Percentiles rank a stretch among this genome's conserved stretches.
phyloP scores from a whole-genome alignment of 805 yeast genomes.

The Hanseniaspora clermontiae region DNA sequence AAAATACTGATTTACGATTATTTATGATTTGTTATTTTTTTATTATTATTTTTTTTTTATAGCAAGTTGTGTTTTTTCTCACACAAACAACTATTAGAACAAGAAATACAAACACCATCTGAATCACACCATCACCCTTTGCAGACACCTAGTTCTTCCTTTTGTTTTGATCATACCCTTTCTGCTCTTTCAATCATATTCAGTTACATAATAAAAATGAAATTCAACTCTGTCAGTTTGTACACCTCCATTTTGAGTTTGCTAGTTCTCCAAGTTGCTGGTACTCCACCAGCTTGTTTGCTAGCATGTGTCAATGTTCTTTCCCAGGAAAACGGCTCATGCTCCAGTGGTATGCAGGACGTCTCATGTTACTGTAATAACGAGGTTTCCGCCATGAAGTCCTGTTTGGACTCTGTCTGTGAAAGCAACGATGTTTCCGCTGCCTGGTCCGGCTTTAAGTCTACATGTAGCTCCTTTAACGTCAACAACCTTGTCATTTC shows the following conservation, averaged over 20 bases:
- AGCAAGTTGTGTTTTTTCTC: too few relatives aligned
- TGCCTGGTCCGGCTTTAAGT: conserved; percentile 49
- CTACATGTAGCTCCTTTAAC: conserved; percentile 37
- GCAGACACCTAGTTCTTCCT: too few relatives aligned
- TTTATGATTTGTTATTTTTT: too few relatives aligned
- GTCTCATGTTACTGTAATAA: conserved; percentile 55
- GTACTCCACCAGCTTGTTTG: conserved; percentile 84
- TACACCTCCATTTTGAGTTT: conserved; percentile 14
- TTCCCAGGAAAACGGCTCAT: conserved; percentile 38
- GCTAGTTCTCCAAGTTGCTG: conserved; percentile 28
- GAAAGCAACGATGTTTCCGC: conserved; percentile 46
- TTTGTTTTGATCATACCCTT: not conserved
- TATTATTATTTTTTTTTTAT: too few relatives aligned
- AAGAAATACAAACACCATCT: too few relatives aligned
- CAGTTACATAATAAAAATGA: not conserved
- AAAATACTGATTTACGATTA: too few relatives aligned
- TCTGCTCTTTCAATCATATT: not conserved
- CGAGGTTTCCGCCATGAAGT: conserved; percentile 39
- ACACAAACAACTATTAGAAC: too few relatives aligned
- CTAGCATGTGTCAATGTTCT: conserved; percentile 77
- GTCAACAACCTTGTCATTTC: conserved; percentile 25
- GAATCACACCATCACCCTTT: too few relatives aligned
- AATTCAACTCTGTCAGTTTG: not conserved
- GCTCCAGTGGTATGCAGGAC: conserved; percentile 45
- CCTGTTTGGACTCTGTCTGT: conserved; percentile 58